These are phyloP conservation scores for Isatis tinctoria DNA, from an alignment of 345 rosid species.

Conservation along the genomic window DNA sequence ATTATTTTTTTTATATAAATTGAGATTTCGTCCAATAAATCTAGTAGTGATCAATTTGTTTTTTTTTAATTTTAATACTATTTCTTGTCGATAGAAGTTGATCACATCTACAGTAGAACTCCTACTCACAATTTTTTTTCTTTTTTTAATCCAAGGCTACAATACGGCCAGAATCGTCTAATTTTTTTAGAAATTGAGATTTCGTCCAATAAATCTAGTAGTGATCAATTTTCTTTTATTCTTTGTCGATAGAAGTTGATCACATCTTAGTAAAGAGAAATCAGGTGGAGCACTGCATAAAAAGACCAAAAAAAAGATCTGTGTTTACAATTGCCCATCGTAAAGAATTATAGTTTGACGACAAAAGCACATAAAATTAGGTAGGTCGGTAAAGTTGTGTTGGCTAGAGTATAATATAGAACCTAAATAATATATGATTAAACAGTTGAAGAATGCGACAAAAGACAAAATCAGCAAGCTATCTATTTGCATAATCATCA, in stretches of 20 bases:
- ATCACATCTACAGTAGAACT: no score
- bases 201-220: neutral
- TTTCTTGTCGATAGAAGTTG: neutral
- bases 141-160: neutral
- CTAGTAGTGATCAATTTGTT: neutral
- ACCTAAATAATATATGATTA: neutral
- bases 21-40: neutral
- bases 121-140: neutral
- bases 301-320: neutral
- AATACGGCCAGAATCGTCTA: neutral
- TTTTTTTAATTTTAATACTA: no score
- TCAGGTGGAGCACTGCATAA: neutral
- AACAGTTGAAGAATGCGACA: neutral
- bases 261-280: neutral
- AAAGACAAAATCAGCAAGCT: neutral
- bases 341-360: neutral
- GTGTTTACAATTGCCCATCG: neutral
- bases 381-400: neutral
- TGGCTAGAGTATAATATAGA: neutral
- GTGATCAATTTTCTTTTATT: neutral
- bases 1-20: no score
- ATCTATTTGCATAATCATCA: neutral
- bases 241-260: neutral
- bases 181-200: no score
- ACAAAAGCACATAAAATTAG: neutral